Conservation (phyloP, 768 basidiomycete species). For the Russula ochroleuca region DNA sequence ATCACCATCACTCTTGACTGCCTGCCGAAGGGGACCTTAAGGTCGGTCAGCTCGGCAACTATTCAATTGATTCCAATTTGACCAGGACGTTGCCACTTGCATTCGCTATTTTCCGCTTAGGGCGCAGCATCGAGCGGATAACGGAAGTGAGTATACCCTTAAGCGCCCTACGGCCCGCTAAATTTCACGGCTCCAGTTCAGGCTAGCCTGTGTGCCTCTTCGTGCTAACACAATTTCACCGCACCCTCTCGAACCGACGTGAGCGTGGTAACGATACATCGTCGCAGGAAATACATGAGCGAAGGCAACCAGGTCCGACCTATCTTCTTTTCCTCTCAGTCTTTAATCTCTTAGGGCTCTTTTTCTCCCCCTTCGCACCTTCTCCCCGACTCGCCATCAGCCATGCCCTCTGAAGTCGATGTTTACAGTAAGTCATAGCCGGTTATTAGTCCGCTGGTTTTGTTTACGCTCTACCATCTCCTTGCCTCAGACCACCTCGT, state of each 20-base stretch:
- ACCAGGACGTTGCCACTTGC: not conserved
- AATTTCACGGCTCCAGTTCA: not conserved
- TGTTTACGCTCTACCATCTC: not conserved
- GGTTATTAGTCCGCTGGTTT: not conserved
- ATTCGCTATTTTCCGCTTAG: slow-evolving; percentile 8
- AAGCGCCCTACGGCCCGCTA: not conserved
- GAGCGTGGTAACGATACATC: not conserved
- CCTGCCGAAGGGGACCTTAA: not conserved
- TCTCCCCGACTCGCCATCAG: not conserved
- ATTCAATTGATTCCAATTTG: slow-evolving; percentile 2
- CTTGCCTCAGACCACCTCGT: slow-evolving; percentile 10
- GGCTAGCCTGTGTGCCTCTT: not conserved
- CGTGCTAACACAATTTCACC: not conserved
- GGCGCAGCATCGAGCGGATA: not conserved
- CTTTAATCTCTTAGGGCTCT: not conserved
- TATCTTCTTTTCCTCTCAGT: slow-evolving; percentile 14
- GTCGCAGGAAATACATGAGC: not conserved
- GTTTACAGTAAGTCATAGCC: slow-evolving; percentile 9
- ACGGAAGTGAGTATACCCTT: not conserved
- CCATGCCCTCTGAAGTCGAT: slow-evolving; percentile 15
- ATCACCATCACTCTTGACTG: not conserved
- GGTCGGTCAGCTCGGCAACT: not conserved
- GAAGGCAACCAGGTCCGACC: slow-evolving; percentile 5
- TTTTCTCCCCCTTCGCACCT: not conserved
- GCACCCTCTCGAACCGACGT: not conserved